Evolutionary conservation across 371 early-diverging fungal genomes (phyloP).

Genomic region (Mortierella sp.): DNA sequence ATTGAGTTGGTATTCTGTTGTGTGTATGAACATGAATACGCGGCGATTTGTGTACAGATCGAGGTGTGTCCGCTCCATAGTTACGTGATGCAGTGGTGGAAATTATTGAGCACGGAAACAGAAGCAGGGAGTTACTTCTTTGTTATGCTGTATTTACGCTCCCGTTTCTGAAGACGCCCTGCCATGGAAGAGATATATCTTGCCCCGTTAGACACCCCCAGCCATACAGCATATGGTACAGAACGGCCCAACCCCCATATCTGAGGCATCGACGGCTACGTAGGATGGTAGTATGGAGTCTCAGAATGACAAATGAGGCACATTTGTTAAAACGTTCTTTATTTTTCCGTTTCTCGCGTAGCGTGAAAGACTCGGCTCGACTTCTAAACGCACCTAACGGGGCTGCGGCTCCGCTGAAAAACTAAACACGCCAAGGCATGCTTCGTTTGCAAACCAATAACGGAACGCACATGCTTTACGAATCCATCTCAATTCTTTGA

Average conservation of each 20-base stretch:
- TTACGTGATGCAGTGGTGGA: conserved; percentile 28
- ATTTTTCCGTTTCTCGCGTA: conserved; percentile 15
- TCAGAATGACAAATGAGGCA: conserved; percentile 27
- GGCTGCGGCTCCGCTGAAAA: no score
- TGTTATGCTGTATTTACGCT: background rate
- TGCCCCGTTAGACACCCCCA: background rate
- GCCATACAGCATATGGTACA: conserved; percentile 28
- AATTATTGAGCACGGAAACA: background rate
- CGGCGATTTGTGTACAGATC: conserved; percentile 38
- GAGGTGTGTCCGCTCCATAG: conserved; percentile 42
- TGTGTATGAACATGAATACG: conserved; percentile 22
- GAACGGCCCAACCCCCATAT: conserved; percentile 55
- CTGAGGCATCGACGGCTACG: conserved; percentile 58
- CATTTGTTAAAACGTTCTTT: background rate
- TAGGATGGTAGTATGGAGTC: conserved; percentile 49
- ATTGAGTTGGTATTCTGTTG: no score
- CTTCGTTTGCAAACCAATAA: no score
- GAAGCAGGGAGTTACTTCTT: conserved; percentile 16
- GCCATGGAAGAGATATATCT: conserved; percentile 26
- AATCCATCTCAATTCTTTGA: no score
- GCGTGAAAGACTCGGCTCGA: conserved; percentile 9
- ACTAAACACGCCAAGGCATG: no score
- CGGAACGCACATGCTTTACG: no score
- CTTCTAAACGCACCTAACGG: background rate
- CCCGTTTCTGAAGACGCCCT: conserved; percentile 6